Percentiles rank a stretch among this genome's conserved stretches.
These are phyloP conservation scores for Clonostachys byssicola DNA, from an alignment of 2,329 filamentous ascomycete genomes.

Conservation along the genomic window DNA sequence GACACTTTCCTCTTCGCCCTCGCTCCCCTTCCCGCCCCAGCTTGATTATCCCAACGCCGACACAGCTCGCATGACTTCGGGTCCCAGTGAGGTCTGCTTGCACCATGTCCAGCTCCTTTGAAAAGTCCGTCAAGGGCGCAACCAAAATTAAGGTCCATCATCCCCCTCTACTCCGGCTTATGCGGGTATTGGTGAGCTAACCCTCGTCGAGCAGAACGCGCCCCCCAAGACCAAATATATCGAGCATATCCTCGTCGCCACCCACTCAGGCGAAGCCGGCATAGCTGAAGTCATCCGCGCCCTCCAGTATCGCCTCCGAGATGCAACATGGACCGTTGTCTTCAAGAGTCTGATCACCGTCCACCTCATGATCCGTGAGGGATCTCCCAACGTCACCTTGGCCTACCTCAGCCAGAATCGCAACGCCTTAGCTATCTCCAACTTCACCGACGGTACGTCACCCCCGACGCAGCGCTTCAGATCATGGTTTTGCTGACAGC, in stretches of 20 bases:
- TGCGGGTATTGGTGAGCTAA: background rate
- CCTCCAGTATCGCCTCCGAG: constrained; percentile 80
- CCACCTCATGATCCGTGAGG: constrained; percentile 96
- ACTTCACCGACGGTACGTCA: constrained; percentile 82
- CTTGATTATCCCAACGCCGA: constrained; percentile 1
- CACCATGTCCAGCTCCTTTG: constrained; percentile 80
- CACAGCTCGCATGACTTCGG: background rate
- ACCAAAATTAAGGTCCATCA: constrained; percentile 85
- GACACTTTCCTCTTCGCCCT: background rate
- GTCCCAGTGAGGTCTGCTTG: background rate
- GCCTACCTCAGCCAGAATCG: constrained; percentile 79
- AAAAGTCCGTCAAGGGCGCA: constrained; percentile 98
- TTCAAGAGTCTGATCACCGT: constrained; percentile 97
- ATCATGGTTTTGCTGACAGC: background rate
- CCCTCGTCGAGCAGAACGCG: constrained; percentile 60
- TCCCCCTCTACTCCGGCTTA: background rate
- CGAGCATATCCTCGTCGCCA: constrained; percentile 94
- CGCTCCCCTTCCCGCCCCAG: constrained; percentile 3
- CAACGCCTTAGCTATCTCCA: constrained; percentile 80
- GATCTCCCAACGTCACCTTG: constrained; percentile 82
- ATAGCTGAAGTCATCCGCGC: constrained; percentile 95
- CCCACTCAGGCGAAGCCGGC: constrained; percentile 89
- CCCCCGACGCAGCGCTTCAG: background rate
- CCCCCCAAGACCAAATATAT: constrained; percentile 99
- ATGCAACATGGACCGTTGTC: constrained; percentile 99